Base-by-base conservation (phyloP, 331 rosid species). In the Rosa hybrid region DNA sequence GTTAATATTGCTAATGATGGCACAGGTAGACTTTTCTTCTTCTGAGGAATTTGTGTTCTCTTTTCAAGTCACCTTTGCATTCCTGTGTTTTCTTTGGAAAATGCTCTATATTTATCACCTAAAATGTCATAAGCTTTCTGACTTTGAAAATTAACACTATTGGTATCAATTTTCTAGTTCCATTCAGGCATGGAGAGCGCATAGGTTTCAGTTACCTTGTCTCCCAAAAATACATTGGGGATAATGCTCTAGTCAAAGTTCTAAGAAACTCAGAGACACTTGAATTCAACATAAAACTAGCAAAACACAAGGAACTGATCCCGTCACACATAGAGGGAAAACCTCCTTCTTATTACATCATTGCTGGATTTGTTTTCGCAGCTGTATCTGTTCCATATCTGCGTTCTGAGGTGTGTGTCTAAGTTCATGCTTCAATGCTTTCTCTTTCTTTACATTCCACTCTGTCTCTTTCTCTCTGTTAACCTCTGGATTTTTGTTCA, bases 151-250 rank as follows among this genome's bases (percentile, higher is more conserved):
- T 41, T 84, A 80, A 83, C 39, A 17, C 46, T 69, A 73, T 57
- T 84, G 72, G 75, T 23, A 81, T 75, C 70, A n/a, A 70, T 34
- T 62, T 86, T 84, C 16, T 90, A 93, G 97, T 93, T 84, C 91
- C 93, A 80, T 93, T 93, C 86, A 90, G 96, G 83, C 92, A 88
- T 67, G 94, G 96, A 45, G 97, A 91, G 85, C 94, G 94, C 79
- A 91, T 90, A 79, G 91, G 96, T 56, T 93, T 91, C 84, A 93
- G 96, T 90, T 91, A 93, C 82, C 88, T 93, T 77, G 92, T 93
- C 76, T 91, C 96, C 76, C 93, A 91, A 83, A 93, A 93, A 69
- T 93, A 91, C 88, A 90, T 90, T 27, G 92, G 91, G 9, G 93
- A 90, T 83, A 81, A 71, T 45, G 92, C 96, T 12, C 72, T 77